These are phyloP conservation scores for Parmelia sp. DNA, from an alignment of 495 filamentous ascomycete genomes.

Conservation along the genomic window DNA sequence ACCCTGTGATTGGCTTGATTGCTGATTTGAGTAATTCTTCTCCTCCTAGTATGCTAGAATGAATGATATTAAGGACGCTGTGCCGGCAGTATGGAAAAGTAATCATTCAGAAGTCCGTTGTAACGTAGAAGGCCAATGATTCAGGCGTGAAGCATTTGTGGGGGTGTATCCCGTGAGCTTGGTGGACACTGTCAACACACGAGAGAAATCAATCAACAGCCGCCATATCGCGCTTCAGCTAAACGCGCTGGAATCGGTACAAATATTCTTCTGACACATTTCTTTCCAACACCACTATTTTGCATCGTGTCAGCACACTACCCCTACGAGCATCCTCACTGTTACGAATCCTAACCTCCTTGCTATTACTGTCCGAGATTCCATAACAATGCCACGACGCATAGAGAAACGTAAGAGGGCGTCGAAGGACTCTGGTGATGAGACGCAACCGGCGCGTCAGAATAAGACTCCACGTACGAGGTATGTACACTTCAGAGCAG, in stretches of 20 bases:
- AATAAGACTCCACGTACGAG: neutral
- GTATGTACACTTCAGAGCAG: neutral
- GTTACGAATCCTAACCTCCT: neutral
- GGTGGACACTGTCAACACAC: neutral
- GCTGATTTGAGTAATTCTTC: no score
- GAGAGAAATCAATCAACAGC: neutral
- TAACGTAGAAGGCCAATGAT: no score
- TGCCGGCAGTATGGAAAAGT: no score
- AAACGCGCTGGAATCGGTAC: neutral
- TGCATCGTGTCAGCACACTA: neutral
- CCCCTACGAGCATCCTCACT: neutral
- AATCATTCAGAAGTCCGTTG: no score
- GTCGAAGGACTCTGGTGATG: neutral
- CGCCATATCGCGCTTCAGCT: neutral
- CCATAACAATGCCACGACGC: neutral
- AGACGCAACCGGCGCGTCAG: neutral
- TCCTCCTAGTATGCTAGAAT: no score
- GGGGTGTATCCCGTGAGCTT: no score
- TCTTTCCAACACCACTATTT: neutral
- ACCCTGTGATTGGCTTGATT: no score
- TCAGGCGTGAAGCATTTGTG: no score
- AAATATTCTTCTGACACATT: no score
- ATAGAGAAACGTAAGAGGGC: neutral
- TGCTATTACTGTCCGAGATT: neutral
- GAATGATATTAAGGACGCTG: no score